phyloP scores from a whole-genome alignment of 2,329 filamentous ascomycete species.

The Acephala macrosclerotiorum region DNA sequence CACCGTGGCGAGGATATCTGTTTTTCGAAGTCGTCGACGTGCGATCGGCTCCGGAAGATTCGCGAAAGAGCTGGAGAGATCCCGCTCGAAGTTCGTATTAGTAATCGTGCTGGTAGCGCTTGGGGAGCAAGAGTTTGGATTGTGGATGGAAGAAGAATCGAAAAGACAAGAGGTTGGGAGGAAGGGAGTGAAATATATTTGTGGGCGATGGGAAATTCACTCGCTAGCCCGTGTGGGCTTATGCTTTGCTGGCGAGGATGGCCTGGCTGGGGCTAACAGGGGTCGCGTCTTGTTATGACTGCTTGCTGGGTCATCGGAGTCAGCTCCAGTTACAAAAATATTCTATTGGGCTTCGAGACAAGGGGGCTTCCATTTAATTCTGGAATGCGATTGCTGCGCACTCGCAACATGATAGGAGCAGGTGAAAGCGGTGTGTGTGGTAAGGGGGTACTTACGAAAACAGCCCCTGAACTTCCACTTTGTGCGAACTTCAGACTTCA shows the following conservation, averaged over 20 bases:
- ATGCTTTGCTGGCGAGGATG: no score
- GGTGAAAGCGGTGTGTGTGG: background rate
- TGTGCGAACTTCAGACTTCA: background rate
- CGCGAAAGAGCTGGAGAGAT: conserved; percentile 39
- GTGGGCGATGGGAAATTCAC: conserved; percentile 24
- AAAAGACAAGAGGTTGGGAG: conserved; percentile 30
- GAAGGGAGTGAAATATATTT: conserved; percentile 26
- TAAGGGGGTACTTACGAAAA: conserved; percentile 10
- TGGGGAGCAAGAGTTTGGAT: conserved; percentile 30
- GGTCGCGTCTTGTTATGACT: no score
- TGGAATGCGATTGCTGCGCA: conserved; percentile 22
- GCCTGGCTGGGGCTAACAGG: no score
- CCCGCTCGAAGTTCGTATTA: conserved; percentile 33
- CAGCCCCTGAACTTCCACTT: conserved; percentile 18
- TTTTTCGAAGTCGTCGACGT: conserved; percentile 37
- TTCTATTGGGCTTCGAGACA: conserved; percentile 18
- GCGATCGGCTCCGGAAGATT: conserved; percentile 37
- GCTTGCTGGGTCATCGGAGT: background rate
- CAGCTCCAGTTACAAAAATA: conserved; percentile 11
- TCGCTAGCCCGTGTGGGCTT: conserved; percentile 3
- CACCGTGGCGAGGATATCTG: conserved; percentile 32
- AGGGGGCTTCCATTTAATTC: conserved; percentile 20
- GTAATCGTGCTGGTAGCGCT: conserved; percentile 30
- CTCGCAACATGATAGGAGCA: background rate
- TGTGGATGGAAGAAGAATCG: conserved; percentile 30